Evolutionary conservation across 306 rosid genomes (phyloP), one percentile per base, ranked within the genome.

Genomic region (Astragalus membranaceus): DNA sequence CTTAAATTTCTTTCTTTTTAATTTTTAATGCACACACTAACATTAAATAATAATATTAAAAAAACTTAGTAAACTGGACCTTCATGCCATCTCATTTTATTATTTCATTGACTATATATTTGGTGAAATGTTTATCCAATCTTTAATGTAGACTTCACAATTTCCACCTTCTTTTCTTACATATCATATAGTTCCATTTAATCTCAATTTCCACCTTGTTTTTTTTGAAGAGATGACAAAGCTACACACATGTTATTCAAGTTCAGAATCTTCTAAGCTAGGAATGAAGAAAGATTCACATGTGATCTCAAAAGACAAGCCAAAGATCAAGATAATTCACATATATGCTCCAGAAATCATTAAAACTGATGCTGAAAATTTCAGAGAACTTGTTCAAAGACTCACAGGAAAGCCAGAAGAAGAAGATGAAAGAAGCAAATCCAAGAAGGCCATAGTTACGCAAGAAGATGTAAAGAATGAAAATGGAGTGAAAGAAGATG

Each of bases 321-420:
- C 83, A 10, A 76, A 79, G 78, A 84, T 84, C 66, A 69, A 79
- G 39, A 67, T 83, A 58, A 64, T 84, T 75, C 88, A 86, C 59
- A 16, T 84, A 8, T 77, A 76, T 72, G 81, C 87, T 49, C 91
- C 88, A 1, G 65, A 81, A 54, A 60, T 84, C 70, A 86, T 86
- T 32, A 74, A 81, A 81, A 86, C 79, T 3, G 87, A 86, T 56
- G 86, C 63, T 13, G 85, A 73, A 4, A 84, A 86, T 54, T 86
- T 86, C 72, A 74, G 87, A 56, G 85, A 81, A 48, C 75, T 86
- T 4, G 91, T 84, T 43, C 88, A 87, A 44, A 84, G 80, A 6
- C 83, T 87, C 56, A 84, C 86, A 1, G 88, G 91, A 7, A 83
- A 72, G 62, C 81, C 82, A 36, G 72, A 59, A 30, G 79, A 75